Percentiles rank a stretch among this genome's conserved stretches.
These are phyloP conservation scores for Neofusicoccum ribis DNA, from an alignment of 2,329 filamentous ascomycete species.

Conservation along the genomic window DNA sequence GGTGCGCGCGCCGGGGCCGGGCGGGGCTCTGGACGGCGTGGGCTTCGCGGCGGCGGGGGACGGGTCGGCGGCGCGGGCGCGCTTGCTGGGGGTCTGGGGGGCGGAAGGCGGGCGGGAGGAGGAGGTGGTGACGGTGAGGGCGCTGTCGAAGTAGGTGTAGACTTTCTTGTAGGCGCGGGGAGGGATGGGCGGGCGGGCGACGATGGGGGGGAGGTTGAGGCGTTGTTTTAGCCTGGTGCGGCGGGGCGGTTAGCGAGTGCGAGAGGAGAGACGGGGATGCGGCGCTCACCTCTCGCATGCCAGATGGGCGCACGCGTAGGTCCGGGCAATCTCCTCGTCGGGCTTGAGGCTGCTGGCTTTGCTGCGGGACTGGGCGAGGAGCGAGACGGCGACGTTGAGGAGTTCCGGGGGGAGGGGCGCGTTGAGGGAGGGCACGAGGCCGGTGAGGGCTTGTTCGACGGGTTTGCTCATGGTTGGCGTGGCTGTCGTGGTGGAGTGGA, in stretches of 20 bases:
- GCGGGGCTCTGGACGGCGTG: no score
- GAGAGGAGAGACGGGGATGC: background rate
- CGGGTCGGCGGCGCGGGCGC: no score
- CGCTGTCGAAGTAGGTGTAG: slow-evolving; percentile 75
- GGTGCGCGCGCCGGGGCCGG: no score
- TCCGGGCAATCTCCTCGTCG: slow-evolving; percentile 84
- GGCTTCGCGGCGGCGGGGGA: no score
- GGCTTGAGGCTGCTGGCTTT: slow-evolving; percentile 75
- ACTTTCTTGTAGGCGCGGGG: slow-evolving; percentile 82
- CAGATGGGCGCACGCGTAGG: slow-evolving; percentile 82
- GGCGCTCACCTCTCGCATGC: slow-evolving; percentile 74
- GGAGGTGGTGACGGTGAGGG: slow-evolving; percentile 51
- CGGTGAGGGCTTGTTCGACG: slow-evolving; percentile 71
- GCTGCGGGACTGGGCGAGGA: slow-evolving; percentile 78
- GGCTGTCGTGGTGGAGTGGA: background rate
- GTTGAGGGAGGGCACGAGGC: slow-evolving; percentile 71
- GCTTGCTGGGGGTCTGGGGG: slow-evolving; percentile 24
- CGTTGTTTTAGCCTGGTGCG: slow-evolving; percentile 67
- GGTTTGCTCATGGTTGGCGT: slow-evolving; percentile 63
- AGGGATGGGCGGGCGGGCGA: slow-evolving; percentile 73
- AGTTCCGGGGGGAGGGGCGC: slow-evolving; percentile 68
- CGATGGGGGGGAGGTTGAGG: slow-evolving; percentile 75
- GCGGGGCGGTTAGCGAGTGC: background rate
- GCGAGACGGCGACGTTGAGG: slow-evolving; percentile 67
- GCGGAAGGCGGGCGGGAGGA: slow-evolving; percentile 7